Evolutionary conservation across 495 filamentous ascomycete genomes (phyloP).

Genomic region (Podospora anserina): DNA sequence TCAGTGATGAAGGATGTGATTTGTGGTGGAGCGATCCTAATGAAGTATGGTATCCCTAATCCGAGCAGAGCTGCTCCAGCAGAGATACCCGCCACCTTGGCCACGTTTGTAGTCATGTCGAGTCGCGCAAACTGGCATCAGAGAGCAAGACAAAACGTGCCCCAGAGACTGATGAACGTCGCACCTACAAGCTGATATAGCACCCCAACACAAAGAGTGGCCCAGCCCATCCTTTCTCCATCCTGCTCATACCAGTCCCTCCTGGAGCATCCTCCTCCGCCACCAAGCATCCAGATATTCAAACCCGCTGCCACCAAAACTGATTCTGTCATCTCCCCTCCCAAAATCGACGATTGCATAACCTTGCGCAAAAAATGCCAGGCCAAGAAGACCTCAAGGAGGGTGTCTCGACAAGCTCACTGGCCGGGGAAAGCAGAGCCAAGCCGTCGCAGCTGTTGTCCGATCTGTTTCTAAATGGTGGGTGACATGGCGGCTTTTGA

Average conservation of each 20-base stretch:
- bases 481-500: not conserved
- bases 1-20: slow-evolving; percentile 26
- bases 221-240: not conserved
- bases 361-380: not conserved
- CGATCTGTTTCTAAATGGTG: not conserved
- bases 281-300: not conserved
- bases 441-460: slow-evolving; percentile 14
- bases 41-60: slow-evolving; percentile 24
- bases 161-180: not conserved
- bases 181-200: not conserved
- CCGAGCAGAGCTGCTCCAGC: slow-evolving; percentile 26
- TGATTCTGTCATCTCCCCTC: slow-evolving; percentile 15
- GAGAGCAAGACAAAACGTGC: not conserved
- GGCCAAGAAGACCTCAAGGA: not conserved
- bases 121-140: not conserved
- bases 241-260: not conserved
- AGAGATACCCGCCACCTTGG: slow-evolving; percentile 26
- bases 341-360: slow-evolving; percentile 15
- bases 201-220: not conserved
- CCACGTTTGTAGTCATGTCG: slow-evolving; percentile 15
- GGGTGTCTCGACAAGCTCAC: slow-evolving; percentile 14
- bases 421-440: slow-evolving; percentile 21
- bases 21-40: slow-evolving; percentile 17
- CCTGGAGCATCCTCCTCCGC: slow-evolving; percentile 18
- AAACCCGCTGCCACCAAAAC: slow-evolving; percentile 7